These are phyloP conservation scores for Calonectria leucothoes DNA, from an alignment of 2,329 filamentous ascomycete genomes.

Conservation along the genomic window DNA sequence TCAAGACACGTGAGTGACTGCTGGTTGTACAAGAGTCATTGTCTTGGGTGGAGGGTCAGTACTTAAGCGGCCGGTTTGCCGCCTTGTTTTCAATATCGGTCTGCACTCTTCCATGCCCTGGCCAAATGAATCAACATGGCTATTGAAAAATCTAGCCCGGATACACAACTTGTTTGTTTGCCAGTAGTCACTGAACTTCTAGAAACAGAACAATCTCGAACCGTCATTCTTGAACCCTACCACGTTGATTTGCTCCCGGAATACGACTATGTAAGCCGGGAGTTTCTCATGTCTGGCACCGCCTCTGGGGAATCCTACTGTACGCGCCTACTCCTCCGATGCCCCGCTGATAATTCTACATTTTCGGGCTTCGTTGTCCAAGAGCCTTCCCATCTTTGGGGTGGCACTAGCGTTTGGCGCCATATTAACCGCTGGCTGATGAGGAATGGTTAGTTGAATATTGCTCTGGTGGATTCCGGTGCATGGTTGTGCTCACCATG, in stretches of 20 bases:
- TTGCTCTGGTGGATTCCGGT: no score
- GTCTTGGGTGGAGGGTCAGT: no score
- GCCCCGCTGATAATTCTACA: slow-evolving; percentile 8
- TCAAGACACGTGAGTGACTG: no score
- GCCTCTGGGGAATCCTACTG: slow-evolving; percentile 29
- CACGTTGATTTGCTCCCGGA: slow-evolving; percentile 32
- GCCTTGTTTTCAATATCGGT: no score
- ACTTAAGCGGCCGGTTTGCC: no score
- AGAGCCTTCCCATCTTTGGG: slow-evolving; percentile 32
- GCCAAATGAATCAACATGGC: not conserved
- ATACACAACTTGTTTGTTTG: not conserved
- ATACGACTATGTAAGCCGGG: slow-evolving; percentile 28
- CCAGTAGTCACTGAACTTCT: slow-evolving; percentile 12
- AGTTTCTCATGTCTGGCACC: slow-evolving; percentile 27
- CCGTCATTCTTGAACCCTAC: slow-evolving; percentile 29
- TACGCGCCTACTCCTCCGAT: slow-evolving; percentile 28
- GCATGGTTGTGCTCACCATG: not conserved
- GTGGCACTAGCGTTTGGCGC: slow-evolving; percentile 35
- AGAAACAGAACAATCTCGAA: slow-evolving; percentile 15
- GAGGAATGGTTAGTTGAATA: slow-evolving; percentile 29
- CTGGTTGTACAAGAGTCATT: no score
- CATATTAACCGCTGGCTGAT: slow-evolving; percentile 33
- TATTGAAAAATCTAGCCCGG: not conserved
- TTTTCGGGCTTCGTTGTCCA: slow-evolving; percentile 28
- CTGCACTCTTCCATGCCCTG: no score